Conservation (phyloP, 257 asterid genomes). For the Prunella vulgaris region DNA sequence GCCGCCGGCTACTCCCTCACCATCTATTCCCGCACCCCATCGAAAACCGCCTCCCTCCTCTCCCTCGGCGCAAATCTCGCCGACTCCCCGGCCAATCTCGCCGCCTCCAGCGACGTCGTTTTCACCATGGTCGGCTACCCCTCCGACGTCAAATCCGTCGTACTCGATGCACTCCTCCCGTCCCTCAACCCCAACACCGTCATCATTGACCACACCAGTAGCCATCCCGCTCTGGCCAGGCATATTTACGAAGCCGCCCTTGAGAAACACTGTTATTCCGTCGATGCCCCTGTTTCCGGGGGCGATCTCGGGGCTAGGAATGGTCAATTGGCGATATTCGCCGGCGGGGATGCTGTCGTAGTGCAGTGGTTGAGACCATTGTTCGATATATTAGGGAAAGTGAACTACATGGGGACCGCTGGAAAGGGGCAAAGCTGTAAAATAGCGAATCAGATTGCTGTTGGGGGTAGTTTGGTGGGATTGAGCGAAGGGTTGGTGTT, state of each 20-base stretch:
- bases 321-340: conserved; percentile 66
- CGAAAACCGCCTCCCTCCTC: conserved; percentile 50
- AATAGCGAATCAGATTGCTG: conserved; percentile 74
- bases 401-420: conserved; percentile 56
- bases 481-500: conserved; percentile 84
- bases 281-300: conserved; percentile 91
- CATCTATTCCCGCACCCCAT: conserved; percentile 65
- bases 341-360: conserved; percentile 62
- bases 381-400: conserved; percentile 62
- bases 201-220: conserved; percentile 73
- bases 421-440: conserved; percentile 89
- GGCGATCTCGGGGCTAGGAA: conserved; percentile 77
- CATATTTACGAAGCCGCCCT: conserved; percentile 42
- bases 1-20: conserved; percentile 71
- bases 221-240: conserved; percentile 63
- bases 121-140: conserved; percentile 93
- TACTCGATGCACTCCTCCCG: conserved; percentile 52
- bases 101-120: conserved; percentile 42
- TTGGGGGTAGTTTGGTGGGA: conserved; percentile 62
- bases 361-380: conserved; percentile 67
- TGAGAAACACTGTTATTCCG: conserved; percentile 37
- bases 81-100: conserved; percentile 47
- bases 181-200: conserved; percentile 43
- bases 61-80: conserved; percentile 68
- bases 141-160: conserved; percentile 67